Base-by-base conservation (phyloP, 139 green algal genomes). In the Chlorella sp. region DNA sequence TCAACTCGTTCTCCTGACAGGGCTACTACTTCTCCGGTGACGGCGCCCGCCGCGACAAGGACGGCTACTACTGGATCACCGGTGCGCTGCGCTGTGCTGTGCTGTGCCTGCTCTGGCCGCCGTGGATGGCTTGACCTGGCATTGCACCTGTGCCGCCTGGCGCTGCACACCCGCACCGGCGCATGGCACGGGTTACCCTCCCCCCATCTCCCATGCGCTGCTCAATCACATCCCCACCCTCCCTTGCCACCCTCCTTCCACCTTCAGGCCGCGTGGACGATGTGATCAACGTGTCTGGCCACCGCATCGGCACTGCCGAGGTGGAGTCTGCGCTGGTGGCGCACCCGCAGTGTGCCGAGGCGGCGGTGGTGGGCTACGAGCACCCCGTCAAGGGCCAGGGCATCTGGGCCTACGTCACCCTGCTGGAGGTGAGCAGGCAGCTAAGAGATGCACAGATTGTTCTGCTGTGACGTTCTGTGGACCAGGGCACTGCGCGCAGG, bases 351-450 rank as follows among this genome's bases (percentile, higher is more conserved):
- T 98, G 95, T 79, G 92, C 93, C 2, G 97, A 99, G 89, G 97
- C 97, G 6, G 97, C 97, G 4, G 80, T 78, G 23, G 80, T 85
- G 32, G 80, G 80, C 23, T 85, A 85, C 47, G 80, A 85, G 65
- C 80, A 85, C 90, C 80, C 80, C 16, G 67, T 85, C 20, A 99
- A 99, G 93, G 97, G 97, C 25, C 91, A 97, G 86, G 94, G 90
- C 56, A 98, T 99, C 80, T 99, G 98, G 85, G 97, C 97, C 0
- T 99, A 95, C 72, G 96, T 99, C 12, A 98, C 94, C 13, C 90
- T 99, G 17, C 89, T 94, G 30, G 90, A 96, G 28, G 44, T 85
- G 80, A n/a, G n/a, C n/a, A n/a, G n/a, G n/a, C n/a, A n/a, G n/a
- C n/a, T n/a, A n/a, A n/a, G n/a, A n/a, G n/a, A n/a, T n/a, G n/a